These are phyloP conservation scores for Limonium bicolor DNA, from an alignment of 148 eudicot genomes.

Conservation along the genomic window DNA sequence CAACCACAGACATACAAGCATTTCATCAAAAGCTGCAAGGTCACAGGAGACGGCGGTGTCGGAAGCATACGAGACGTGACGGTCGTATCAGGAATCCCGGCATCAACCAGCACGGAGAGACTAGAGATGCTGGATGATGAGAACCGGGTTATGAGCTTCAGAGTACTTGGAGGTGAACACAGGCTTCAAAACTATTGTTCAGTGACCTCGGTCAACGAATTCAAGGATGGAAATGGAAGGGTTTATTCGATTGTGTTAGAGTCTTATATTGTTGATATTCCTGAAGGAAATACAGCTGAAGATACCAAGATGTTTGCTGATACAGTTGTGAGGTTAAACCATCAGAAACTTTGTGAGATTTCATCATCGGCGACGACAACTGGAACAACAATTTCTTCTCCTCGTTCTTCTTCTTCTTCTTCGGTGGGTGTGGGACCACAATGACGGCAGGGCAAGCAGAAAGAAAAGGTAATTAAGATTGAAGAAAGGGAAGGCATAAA, in stretches of 20 bases:
- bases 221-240: too few relatives aligned
- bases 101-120: constrained; percentile 13
- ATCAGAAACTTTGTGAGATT: constrained; percentile 63
- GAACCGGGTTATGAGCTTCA: constrained; percentile 10
- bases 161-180: constrained; percentile 15
- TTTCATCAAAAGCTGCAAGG: constrained; percentile 13
- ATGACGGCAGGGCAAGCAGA: too few relatives aligned
- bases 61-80: constrained; percentile 13
- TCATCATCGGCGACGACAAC: too few relatives aligned
- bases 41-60: constrained; percentile 1
- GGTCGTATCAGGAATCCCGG: constrained; percentile 19
- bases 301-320: constrained; percentile 90
- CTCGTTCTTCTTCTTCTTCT: too few relatives aligned
- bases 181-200: constrained; percentile 15
- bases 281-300: constrained; percentile 59
- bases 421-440: too few relatives aligned
- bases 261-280: constrained; percentile 68
- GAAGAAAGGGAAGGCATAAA: too few relatives aligned
- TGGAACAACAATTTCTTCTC: too few relatives aligned
- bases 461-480: too few relatives aligned
- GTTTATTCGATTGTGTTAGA: constrained; percentile 66
- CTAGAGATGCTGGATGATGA: constrained; percentile 18
- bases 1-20: constrained; percentile 20
- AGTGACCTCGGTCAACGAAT: constrained; percentile 11
- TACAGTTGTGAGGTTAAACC: constrained; percentile 70